Percentiles rank a stretch among this genome's conserved stretches.
Conservation (phyloP, 148 eudicot genomes). For the Persicaria maculosa region DNA sequence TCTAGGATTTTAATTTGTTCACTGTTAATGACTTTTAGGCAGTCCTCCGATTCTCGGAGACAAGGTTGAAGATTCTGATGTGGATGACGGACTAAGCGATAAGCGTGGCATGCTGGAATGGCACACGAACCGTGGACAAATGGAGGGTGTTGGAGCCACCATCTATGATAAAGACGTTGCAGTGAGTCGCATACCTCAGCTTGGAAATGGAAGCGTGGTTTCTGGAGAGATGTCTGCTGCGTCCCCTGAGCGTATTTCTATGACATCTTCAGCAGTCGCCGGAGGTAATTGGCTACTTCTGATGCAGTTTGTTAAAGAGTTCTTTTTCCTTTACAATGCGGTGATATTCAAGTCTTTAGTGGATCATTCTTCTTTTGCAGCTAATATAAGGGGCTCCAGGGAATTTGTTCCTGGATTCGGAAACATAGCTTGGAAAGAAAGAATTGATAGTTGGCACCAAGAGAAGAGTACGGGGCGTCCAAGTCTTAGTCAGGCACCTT, state of each 20-base stretch:
- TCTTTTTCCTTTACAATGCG: neutral
- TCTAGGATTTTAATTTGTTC: neutral
- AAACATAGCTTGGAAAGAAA: constrained; percentile 46
- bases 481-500: constrained; percentile 44
- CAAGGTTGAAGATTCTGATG: constrained; percentile 35
- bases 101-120: constrained; percentile 30
- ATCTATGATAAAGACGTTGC: constrained; percentile 33
- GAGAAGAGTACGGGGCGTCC: constrained; percentile 36
- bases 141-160: constrained; percentile 29
- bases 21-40: constrained; percentile 15
- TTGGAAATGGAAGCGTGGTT: constrained; percentile 31
- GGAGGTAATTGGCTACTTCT: constrained; percentile 23
- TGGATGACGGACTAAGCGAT: constrained; percentile 28
- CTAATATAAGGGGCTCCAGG: constrained; percentile 36
- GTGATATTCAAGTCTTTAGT: neutral
- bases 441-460: constrained; percentile 44
- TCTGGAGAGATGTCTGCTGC: constrained; percentile 45
- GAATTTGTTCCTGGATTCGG: constrained; percentile 44
- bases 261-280: constrained; percentile 32
- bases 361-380: constrained; percentile 18
- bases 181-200: constrained; percentile 31
- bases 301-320: neutral
- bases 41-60: constrained; percentile 38
- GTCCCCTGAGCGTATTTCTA: constrained; percentile 31
- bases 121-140: constrained; percentile 33